phyloP scores from a whole-genome alignment of 1,284 basidiomycete species.

The Abortiporus biennis region DNA sequence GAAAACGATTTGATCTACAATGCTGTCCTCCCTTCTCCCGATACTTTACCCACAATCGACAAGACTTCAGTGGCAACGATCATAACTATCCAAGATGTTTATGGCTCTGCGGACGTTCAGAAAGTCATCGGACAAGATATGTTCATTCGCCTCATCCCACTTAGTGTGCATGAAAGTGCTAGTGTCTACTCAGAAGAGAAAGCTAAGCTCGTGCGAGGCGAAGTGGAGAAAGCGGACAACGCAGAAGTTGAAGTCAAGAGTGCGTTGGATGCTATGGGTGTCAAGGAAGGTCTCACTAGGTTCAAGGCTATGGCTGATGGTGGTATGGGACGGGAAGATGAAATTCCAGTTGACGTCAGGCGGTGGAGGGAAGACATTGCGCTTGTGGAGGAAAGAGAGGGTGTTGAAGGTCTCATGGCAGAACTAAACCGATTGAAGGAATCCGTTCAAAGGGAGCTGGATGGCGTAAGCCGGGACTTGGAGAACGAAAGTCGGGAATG shows the following conservation, averaged over 20 bases:
- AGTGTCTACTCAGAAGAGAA: conserved; percentile 98
- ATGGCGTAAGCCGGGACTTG: conserved; percentile 54
- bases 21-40: conserved; percentile 80
- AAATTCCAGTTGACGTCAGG: conserved; percentile 71
- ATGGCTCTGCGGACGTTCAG: conserved; percentile 87
- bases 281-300: conserved; percentile 71
- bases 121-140: conserved; percentile 93
- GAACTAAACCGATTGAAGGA: conserved; percentile 63
- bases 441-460: conserved; percentile 55
- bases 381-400: conserved; percentile 58
- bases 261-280: conserved; percentile 77
- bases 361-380: conserved; percentile 76
- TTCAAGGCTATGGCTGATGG: conserved; percentile 79
- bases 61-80: conserved; percentile 25
- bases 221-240: conserved; percentile 83
- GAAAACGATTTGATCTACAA: conserved; percentile 99
- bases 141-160: conserved; percentile 83
- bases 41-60: conserved; percentile 59
- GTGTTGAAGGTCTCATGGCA: conserved; percentile 56
- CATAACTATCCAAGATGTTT: conserved; percentile 74
- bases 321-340: conserved; percentile 57
- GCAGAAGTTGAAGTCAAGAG: conserved; percentile 81
- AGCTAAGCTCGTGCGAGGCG: conserved; percentile 88
- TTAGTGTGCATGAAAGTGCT: conserved; percentile 94
- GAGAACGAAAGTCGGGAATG: conserved; percentile 80